Percentiles rank a stretch among this genome's conserved stretches.
These are phyloP conservation scores for Erythrophleum fordii DNA, from an alignment of 306 rosid genomes.

Conservation along the genomic window DNA sequence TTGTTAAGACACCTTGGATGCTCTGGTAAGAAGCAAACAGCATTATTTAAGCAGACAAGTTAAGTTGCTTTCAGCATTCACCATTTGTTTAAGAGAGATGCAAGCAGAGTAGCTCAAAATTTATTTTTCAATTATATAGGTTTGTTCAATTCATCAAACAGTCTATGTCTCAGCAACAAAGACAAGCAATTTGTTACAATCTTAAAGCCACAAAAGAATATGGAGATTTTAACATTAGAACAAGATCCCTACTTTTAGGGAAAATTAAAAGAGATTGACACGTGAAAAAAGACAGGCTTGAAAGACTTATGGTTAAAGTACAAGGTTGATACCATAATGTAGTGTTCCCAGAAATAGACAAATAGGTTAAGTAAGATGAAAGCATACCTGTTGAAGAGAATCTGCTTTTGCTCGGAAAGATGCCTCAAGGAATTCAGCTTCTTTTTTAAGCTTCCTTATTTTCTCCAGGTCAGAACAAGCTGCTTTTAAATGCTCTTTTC, in stretches of 20 bases:
- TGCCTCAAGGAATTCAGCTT: conserved; percentile 96
- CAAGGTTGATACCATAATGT: conserved; percentile 15
- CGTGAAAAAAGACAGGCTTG: neutral
- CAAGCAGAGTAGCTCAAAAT: neutral
- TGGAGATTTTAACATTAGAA: neutral
- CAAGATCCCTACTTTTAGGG: neutral
- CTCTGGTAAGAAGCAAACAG: conserved; percentile 31
- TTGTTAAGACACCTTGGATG: neutral
- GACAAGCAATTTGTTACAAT: neutral
- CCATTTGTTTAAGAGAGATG: neutral
- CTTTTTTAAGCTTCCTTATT: conserved; percentile 91
- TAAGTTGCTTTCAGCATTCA: conserved; percentile 25
- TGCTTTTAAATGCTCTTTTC: conserved; percentile 95
- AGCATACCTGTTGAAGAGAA: conserved; percentile 75
- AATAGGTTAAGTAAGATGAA: conserved; percentile 5
- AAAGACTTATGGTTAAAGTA: conserved; percentile 26
- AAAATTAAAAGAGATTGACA: neutral
- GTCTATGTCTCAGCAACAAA: neutral
- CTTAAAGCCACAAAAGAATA: neutral
- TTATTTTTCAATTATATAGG: neutral
- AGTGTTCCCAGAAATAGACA: conserved; percentile 26
- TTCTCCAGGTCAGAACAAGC: conserved; percentile 99
- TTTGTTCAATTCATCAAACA: neutral
- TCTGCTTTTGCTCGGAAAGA: conserved; percentile 97
- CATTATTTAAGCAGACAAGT: neutral